Conservation (phyloP, 768 basidiomycete genomes). For the Hypholoma fasciculare region DNA sequence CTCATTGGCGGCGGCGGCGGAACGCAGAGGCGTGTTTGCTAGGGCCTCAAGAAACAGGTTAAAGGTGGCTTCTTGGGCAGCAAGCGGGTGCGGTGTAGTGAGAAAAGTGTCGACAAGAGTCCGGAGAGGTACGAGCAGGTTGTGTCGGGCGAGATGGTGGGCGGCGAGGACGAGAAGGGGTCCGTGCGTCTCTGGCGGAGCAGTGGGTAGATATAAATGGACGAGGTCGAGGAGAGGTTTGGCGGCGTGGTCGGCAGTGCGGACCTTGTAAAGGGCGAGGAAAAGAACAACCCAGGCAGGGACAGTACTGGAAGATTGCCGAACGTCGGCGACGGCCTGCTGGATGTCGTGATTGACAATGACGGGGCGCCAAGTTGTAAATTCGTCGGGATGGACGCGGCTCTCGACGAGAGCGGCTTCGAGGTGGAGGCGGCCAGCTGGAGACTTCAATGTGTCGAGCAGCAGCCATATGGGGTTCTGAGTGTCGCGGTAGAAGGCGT, state of each 20-base stretch:
- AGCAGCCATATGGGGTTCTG: conserved; percentile 43
- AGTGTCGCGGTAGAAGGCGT: conserved; percentile 32
- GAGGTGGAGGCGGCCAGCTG: conserved; percentile 21
- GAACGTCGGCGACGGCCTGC: conserved; percentile 24
- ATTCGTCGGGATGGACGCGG: conserved; percentile 36
- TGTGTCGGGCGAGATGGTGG: conserved; percentile 49
- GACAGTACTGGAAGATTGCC: conserved; percentile 4
- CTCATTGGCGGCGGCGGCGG: conserved; percentile 37
- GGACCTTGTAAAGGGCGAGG: conserved; percentile 46
- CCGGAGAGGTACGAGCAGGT: conserved; percentile 46
- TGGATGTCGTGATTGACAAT: conserved; percentile 34
- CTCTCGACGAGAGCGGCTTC: conserved; percentile 29
- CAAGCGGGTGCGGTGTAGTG: conserved; percentile 17
- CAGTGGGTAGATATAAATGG: conserved; percentile 33
- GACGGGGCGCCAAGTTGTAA: conserved; percentile 36
- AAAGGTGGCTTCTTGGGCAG: conserved; percentile 28
- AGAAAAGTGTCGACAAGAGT: conserved; percentile 45
- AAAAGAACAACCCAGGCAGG: conserved; percentile 61
- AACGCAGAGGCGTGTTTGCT: conserved; percentile 38
- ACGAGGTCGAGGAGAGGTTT: conserved; percentile 44
- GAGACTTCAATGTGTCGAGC: conserved; percentile 32
- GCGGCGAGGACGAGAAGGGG: conserved; percentile 47
- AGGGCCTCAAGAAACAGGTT: conserved; percentile 57
- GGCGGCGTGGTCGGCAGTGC: conserved; percentile 43
- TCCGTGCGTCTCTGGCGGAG: conserved; percentile 34